Evolutionary conservation across 1,284 basidiomycete species (phyloP).

Genomic region (Boletellus dicymbophilus): DNA sequence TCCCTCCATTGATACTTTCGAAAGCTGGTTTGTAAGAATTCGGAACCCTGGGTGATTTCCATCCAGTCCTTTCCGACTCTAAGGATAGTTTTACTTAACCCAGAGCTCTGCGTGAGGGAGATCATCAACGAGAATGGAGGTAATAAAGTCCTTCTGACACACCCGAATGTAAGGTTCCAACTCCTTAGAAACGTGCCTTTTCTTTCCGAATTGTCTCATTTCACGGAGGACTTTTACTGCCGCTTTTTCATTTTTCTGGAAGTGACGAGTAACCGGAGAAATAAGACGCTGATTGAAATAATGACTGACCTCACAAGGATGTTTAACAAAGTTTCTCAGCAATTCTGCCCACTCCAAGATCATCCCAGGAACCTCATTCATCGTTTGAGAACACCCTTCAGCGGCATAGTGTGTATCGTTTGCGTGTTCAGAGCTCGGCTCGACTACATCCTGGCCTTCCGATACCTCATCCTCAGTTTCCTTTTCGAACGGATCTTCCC

Average conservation of each 20-base stretch:
- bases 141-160: no score
- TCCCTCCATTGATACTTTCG: constrained; percentile 16
- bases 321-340: neutral
- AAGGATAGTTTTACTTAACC: neutral
- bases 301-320: neutral
- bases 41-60: neutral
- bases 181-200: no score
- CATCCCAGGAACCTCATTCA: neutral
- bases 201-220: no score
- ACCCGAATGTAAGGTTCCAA: no score
- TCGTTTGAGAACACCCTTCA: no score
- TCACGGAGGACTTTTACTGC: neutral
- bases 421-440: no score
- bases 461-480: no score
- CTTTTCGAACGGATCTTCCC: no score
- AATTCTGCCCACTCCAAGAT: neutral
- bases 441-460: no score
- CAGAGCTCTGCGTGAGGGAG: neutral
- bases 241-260: neutral
- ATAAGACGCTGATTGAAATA: neutral
- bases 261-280: no score
- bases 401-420: no score
- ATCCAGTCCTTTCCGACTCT: neutral
- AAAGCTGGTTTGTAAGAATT: constrained; percentile 7
- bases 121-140: neutral